Evolutionary conservation across 805 yeast species (phyloP), one percentile per base, ranked within the genome.

Genomic region (Sugiyamaella lignohabitans): DNA sequence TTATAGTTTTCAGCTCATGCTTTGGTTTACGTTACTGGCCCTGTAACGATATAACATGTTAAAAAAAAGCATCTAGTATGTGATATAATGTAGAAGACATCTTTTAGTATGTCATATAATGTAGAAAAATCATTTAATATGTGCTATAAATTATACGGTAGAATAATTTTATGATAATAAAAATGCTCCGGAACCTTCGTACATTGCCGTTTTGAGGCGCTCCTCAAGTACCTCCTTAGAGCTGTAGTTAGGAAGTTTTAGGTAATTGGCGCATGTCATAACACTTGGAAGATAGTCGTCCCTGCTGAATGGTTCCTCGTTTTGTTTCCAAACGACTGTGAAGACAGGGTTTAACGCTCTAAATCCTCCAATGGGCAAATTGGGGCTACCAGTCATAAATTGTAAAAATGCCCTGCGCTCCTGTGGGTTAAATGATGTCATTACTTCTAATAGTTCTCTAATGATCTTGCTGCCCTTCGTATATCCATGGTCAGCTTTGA

Each of bases 211-310:
- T 10, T 65, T 43, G 5, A 93, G 65, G 44, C 84, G 70, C 27
- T 69, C 60, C 42, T 63, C 68, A 82, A 93, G 73, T 1, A 85
- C 64, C 16, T 72, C 79, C 49, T 72, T 74, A 30, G 75, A 68
- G 2, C 87, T 74, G 61, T 91, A 93, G 52, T 84, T 77, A 3
- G 98, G 98, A 18, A 93, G 68, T 62, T 91, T 91, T 54, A 91
- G 71, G 60, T 91, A 93, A 61, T 91, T 91, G 2, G 95, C 97
- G 70, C 98, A 91, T 0, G 98, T 91, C 98, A 91, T 91, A 2
- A 93, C 98, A 66, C 96, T 87, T 1, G 98, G 98, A 47, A 93
- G 70, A 59, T 83, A 88, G 51, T 81, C 87, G 63, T 91, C 95
- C 3, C 85, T 75, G 10, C 67, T 64, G 21, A 76, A 61, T 0